phyloP scores from a whole-genome alignment of 2,329 filamentous ascomycete genomes.

The Amylocarpus encephaloides region DNA sequence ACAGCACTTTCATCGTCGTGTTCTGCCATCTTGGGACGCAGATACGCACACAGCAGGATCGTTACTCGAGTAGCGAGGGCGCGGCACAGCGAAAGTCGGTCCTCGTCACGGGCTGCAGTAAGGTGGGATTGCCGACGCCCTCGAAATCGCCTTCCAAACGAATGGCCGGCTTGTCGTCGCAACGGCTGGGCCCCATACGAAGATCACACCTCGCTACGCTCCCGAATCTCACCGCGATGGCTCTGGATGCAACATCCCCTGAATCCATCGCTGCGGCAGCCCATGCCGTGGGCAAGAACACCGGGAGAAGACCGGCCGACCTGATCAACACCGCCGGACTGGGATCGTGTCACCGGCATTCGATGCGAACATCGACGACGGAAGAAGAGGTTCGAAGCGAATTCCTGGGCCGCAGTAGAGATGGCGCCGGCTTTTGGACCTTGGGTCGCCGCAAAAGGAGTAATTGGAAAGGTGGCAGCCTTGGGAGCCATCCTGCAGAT shows the following conservation, averaged over 20 bases:
- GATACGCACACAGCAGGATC: background rate
- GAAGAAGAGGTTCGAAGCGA: conserved; percentile 30
- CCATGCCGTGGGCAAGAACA: background rate
- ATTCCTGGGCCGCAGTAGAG: conserved; percentile 30
- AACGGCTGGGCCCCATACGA: conserved; percentile 34
- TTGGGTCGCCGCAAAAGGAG: conserved; percentile 31
- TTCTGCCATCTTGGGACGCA: background rate
- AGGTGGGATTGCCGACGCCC: conserved; percentile 36
- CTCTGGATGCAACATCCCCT: conserved; percentile 34
- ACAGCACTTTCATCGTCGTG: no score
- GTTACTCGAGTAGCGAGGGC: background rate
- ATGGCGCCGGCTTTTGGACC: conserved; percentile 31
- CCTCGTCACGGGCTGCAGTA: conserved; percentile 37
- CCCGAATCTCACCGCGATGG: conserved; percentile 29
- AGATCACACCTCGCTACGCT: conserved; percentile 25
- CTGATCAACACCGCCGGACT: conserved; percentile 37
- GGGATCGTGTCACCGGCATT: conserved; percentile 26
- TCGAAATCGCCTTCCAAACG: conserved; percentile 34
- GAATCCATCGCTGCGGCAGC: background rate
- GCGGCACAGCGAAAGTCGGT: conserved; percentile 10
- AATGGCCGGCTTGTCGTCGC: conserved; percentile 35
- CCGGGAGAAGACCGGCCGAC: conserved; percentile 26
- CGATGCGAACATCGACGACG: conserved; percentile 27
- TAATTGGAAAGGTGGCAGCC: conserved; percentile 40
- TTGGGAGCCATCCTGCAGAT: conserved; percentile 14